These are phyloP conservation scores for Nemania sp. DNA, from an alignment of 2,329 filamentous ascomycete species.

Conservation along the genomic window DNA sequence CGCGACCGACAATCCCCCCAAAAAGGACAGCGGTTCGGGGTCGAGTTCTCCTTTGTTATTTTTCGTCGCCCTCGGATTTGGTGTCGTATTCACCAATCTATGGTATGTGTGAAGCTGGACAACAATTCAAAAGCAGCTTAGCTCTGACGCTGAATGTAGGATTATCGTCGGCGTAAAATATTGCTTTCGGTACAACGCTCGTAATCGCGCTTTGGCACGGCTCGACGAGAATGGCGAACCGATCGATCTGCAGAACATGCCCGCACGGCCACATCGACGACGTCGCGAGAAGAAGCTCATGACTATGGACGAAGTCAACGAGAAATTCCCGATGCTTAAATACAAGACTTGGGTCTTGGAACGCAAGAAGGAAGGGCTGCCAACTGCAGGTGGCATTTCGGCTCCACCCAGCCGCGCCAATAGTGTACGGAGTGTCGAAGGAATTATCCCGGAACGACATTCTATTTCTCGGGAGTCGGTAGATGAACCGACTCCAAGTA, in stretches of 20 bases:
- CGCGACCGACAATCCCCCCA: slow-evolving; percentile 25
- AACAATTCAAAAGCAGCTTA: slow-evolving; percentile 1
- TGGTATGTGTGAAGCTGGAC: slow-evolving; percentile 68
- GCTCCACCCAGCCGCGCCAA: slow-evolving; percentile 71
- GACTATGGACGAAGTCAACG: slow-evolving; percentile 98
- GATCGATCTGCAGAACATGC: slow-evolving; percentile 85
- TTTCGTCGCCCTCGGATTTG: slow-evolving; percentile 94
- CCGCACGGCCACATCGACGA: slow-evolving; percentile 75
- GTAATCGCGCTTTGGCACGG: slow-evolving; percentile 75
- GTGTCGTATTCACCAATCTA: slow-evolving; percentile 97
- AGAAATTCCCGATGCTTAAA: slow-evolving; percentile 92
- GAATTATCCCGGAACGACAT: slow-evolving; percentile 49
- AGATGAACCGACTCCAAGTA: slow-evolving; percentile 45
- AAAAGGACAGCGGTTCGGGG: slow-evolving; percentile 43
- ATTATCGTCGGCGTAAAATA: slow-evolving; percentile 99
- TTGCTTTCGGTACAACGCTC: slow-evolving; percentile 96
- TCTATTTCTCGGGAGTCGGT: slow-evolving; percentile 51
- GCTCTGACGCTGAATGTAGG: slow-evolving; percentile 55
- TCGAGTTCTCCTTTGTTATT: slow-evolving; percentile 80
- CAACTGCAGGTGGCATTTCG: slow-evolving; percentile 81
- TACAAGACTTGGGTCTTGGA: slow-evolving; percentile 94
- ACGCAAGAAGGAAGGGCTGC: slow-evolving; percentile 80
- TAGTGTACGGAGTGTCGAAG: slow-evolving; percentile 71
- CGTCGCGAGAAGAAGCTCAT: slow-evolving; percentile 97
- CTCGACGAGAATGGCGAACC: slow-evolving; percentile 81